Evolutionary conservation across 352 stramenopile species (phyloP).

Genomic region (Albugo candida): DNA sequence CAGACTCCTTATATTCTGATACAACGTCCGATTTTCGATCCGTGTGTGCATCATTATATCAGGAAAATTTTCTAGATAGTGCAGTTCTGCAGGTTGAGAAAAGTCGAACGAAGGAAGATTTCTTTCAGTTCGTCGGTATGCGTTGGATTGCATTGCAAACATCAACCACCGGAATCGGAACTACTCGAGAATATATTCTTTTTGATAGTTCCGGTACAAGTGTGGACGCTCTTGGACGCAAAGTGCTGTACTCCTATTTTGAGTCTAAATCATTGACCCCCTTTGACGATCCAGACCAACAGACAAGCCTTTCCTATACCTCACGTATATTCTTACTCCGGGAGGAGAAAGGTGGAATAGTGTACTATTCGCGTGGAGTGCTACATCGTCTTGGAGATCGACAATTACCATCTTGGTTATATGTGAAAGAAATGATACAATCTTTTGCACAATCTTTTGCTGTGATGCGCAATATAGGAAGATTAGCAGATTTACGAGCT

Average conservation of each 20-base stretch:
- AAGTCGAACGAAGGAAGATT: conserved; percentile 19
- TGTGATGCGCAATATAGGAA: neutral
- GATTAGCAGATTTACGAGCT: neutral
- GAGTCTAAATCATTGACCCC: conserved; percentile 21
- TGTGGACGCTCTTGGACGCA: conserved; percentile 27
- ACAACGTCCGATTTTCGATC: conserved; percentile 40
- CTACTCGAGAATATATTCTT: conserved; percentile 33
- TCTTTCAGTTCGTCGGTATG: conserved; percentile 49
- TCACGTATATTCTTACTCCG: neutral
- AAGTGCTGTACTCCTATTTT: conserved; percentile 34
- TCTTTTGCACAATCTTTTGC: neutral
- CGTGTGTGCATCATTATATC: conserved; percentile 40
- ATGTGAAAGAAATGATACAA: no score
- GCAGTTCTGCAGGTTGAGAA: conserved; percentile 49
- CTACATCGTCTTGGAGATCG: neutral
- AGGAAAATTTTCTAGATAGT: conserved; percentile 50
- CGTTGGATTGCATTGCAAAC: conserved; percentile 62
- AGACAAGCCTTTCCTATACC: no score
- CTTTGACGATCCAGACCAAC: conserved; percentile 2
- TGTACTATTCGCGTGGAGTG: neutral
- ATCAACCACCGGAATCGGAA: conserved; percentile 44
- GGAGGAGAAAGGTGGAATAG: conserved; percentile 8
- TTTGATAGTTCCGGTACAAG: conserved; percentile 42
- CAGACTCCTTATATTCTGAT: conserved; percentile 37
- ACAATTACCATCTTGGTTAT: no score